Percentiles rank a stretch among this genome's conserved stretches.
Evolutionary conservation across 1,284 basidiomycete species (phyloP).

Genomic region (Microbotryum violaceum): DNA sequence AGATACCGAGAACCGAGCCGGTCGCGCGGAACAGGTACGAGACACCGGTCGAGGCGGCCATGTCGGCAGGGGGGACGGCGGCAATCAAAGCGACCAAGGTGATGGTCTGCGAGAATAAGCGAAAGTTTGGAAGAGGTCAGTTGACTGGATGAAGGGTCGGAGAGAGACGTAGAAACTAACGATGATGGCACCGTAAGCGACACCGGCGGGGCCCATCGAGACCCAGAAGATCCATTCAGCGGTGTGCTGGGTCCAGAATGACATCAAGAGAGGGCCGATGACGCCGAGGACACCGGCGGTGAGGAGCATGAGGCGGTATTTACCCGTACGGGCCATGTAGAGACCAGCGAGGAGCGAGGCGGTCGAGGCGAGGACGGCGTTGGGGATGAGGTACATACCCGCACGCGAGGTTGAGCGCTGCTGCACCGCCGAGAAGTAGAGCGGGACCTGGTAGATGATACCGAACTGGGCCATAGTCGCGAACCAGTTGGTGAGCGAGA

Average conservation of each 20-base stretch:
- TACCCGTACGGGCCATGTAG: conserved; percentile 42
- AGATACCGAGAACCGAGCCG: conserved; percentile 42
- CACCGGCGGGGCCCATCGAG: conserved; percentile 37
- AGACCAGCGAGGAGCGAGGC: conserved; percentile 42
- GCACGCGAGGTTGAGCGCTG: conserved; percentile 39
- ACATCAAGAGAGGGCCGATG: conserved; percentile 41
- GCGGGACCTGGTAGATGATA: conserved; percentile 40
- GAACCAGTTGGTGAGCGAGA: conserved; percentile 42
- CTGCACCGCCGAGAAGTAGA: conserved; percentile 42
- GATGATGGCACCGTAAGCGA: conserved; percentile 38
- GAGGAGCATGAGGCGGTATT: conserved; percentile 40
- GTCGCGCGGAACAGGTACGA: conserved; percentile 44
- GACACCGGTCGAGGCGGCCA: conserved; percentile 41
- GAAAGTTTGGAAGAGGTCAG: background rate
- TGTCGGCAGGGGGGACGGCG: conserved; percentile 39
- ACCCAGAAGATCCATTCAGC: conserved; percentile 37
- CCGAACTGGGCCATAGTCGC: conserved; percentile 42
- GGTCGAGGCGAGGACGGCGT: conserved; percentile 40
- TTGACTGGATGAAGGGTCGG: background rate
- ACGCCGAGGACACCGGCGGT: conserved; percentile 36
- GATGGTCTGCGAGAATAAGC: conserved; percentile 32
- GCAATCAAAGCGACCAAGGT: conserved; percentile 40
- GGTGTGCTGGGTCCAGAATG: conserved; percentile 38
- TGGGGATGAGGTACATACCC: conserved; percentile 39
- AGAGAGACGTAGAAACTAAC: background rate